These are phyloP conservation scores for Lineolata rhizophorae DNA, from an alignment of 495 filamentous ascomycete genomes.

Conservation along the genomic window DNA sequence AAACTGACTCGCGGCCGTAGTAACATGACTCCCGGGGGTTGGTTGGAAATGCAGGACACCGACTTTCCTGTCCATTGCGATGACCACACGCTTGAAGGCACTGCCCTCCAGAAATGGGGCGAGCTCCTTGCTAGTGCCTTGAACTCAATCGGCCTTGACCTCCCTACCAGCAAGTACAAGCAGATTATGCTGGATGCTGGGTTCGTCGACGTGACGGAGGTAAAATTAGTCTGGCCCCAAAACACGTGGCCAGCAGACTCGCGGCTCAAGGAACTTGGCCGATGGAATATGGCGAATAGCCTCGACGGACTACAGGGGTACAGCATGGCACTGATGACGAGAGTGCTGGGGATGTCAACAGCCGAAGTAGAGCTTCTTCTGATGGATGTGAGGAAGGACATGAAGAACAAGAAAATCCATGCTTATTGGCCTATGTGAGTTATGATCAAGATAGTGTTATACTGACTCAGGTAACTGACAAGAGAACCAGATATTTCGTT, in stretches of 20 bases:
- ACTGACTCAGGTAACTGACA: too few species aligned
- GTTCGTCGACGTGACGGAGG: constrained; percentile 12
- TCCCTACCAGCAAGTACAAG: too few species aligned
- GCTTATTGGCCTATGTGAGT: constrained; percentile 23
- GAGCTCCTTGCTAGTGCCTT: constrained; percentile 9
- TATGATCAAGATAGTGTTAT: too few species aligned
- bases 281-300: constrained; percentile 15
- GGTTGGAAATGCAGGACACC: constrained; percentile 4
- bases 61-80: constrained; percentile 1
- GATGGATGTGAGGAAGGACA: constrained; percentile 1
- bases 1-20: too few species aligned
- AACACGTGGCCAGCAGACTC: constrained; percentile 13
- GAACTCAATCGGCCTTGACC: too few species aligned
- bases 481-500: too few species aligned
- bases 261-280: constrained; percentile 12
- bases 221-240: constrained; percentile 13
- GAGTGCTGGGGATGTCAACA: constrained; percentile 1
- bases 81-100: constrained; percentile 3
- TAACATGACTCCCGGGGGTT: constrained; percentile 4
- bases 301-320: constrained; percentile 14
- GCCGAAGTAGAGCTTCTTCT: constrained; percentile 2
- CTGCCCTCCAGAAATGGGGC: constrained; percentile 10
- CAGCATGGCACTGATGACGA: constrained; percentile 12
- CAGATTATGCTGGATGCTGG: constrained; percentile 9
- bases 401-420: constrained; percentile 8